phyloP scores from a whole-genome alignment of 768 basidiomycete genomes.

The Rhizopogon salebrosus region DNA sequence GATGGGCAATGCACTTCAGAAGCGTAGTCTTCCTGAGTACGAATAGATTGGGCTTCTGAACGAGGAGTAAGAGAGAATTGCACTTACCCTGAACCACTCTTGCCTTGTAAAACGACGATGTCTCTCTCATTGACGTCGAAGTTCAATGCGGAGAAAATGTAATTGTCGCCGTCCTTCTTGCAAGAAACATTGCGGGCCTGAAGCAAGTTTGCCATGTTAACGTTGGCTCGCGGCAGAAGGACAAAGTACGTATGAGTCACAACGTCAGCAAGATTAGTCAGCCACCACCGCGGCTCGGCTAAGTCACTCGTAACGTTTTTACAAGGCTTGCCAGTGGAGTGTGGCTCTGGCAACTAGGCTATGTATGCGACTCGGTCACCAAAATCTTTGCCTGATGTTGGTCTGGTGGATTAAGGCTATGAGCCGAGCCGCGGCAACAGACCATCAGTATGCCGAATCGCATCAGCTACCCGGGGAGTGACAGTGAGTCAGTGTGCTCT shows the following conservation, averaged over 20 bases:
- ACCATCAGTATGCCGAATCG: too few relatives aligned
- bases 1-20: slow-evolving; percentile 79
- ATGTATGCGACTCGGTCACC: too few relatives aligned
- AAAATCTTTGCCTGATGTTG: too few relatives aligned
- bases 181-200: slow-evolving; percentile 49
- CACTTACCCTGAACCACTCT: slow-evolving; percentile 67
- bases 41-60: background rate
- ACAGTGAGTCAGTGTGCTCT: too few relatives aligned
- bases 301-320: too few relatives aligned
- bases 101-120: slow-evolving; percentile 72
- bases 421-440: too few relatives aligned
- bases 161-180: slow-evolving; percentile 37
- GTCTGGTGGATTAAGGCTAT: too few relatives aligned
- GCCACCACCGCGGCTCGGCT: too few relatives aligned
- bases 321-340: too few relatives aligned
- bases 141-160: slow-evolving; percentile 56
- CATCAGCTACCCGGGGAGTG: too few relatives aligned
- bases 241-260: background rate
- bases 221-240: background rate
- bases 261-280: background rate
- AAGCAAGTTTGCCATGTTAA: slow-evolving; percentile 34
- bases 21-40: slow-evolving; percentile 58
- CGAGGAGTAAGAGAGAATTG: background rate
- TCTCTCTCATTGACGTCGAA: slow-evolving; percentile 69
- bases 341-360: too few relatives aligned